Percentiles rank a stretch among this genome's conserved stretches.
Conservation (phyloP, 83 land plant species). For the Picea engelmannii region DNA sequence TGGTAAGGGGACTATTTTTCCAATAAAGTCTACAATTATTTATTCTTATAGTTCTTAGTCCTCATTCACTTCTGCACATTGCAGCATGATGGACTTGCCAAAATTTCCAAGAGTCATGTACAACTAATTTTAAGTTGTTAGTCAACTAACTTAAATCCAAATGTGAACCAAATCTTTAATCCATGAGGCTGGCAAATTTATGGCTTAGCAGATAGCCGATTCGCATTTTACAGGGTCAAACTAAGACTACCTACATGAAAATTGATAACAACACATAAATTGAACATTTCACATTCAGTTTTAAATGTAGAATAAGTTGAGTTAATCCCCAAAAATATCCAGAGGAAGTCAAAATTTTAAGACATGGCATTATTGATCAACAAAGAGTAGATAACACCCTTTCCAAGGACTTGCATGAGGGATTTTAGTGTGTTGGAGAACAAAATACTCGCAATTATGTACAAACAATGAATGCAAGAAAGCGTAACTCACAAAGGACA, state of each 20-base stretch:
- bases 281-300: background rate
- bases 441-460: background rate
- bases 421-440: slow-evolving; percentile 1
- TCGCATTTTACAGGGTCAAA: background rate
- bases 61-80: background rate
- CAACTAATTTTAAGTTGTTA: no score
- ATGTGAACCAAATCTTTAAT: background rate
- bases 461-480: background rate
- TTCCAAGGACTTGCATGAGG: background rate
- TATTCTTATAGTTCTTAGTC: no score
- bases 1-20: background rate
- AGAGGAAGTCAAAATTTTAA: background rate
- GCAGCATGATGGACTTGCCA: background rate
- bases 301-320: background rate
- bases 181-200: background rate
- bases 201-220: background rate
- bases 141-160: slow-evolving; percentile 1
- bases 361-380: background rate
- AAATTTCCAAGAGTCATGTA: background rate
- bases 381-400: background rate
- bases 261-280: background rate
- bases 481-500: background rate
- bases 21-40: background rate
- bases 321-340: background rate
- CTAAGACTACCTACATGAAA: background rate